Evolutionary conservation across 345 rosid genomes (phyloP).

Genomic region (Bruguiera parviflora): DNA sequence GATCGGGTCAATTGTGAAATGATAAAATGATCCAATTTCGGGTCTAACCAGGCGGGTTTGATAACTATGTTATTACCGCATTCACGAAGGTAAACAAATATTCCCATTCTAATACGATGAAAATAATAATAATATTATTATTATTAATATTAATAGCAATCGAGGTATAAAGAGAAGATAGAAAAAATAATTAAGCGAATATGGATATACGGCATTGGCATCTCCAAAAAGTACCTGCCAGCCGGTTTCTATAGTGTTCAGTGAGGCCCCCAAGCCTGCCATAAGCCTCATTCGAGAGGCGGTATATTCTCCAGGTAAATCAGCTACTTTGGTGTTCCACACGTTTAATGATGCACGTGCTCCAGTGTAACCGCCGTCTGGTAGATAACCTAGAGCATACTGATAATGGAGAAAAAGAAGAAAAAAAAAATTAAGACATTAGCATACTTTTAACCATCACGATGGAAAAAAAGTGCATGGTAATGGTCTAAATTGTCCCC

Average conservation of each 20-base stretch:
- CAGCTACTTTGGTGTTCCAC: slow-evolving; percentile 21
- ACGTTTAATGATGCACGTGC: slow-evolving; percentile 15
- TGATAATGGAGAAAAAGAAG: no score
- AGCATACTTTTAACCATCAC: background rate
- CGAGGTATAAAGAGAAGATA: background rate
- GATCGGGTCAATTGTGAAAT: no score
- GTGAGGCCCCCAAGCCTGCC: background rate
- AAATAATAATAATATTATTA: no score
- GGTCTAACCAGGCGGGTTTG: background rate
- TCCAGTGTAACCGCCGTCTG: slow-evolving; percentile 10
- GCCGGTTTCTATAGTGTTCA: slow-evolving; percentile 23
- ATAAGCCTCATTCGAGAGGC: slow-evolving; percentile 15
- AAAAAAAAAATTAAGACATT: background rate
- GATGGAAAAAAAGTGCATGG: no score
- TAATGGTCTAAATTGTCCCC: no score
- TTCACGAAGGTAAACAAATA: no score
- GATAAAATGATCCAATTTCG: no score
- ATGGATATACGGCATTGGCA: background rate
- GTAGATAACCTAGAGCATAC: slow-evolving; percentile 15
- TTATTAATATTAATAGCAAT: no score
- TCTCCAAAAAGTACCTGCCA: slow-evolving; percentile 4
- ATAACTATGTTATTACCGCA: background rate
- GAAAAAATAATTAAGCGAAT: background rate
- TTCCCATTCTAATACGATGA: background rate
- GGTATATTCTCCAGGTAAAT: slow-evolving; percentile 4